Percentiles rank a stretch among this genome's conserved stretches.
Evolutionary conservation across 805 yeast species (phyloP).

Genomic region (Candida cerambycidarum): DNA sequence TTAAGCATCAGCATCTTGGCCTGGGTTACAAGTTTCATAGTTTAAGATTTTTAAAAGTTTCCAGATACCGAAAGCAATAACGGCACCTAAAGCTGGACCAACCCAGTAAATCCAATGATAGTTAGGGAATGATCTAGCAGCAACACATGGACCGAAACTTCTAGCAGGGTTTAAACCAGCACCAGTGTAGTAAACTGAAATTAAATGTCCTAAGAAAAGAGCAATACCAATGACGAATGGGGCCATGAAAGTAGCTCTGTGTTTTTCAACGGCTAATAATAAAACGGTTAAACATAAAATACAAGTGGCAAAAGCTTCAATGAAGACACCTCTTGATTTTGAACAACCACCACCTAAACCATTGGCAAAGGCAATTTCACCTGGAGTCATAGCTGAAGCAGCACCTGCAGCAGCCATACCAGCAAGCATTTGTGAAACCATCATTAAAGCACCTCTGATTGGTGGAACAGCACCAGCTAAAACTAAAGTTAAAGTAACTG

Average conservation of each 20-base stretch:
- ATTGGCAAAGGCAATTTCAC: constrained; percentile 68
- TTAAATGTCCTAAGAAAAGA: constrained; percentile 76
- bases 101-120: constrained; percentile 95
- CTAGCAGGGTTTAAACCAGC: constrained; percentile 94
- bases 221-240: constrained; percentile 84
- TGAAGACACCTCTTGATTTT: constrained; percentile 70
- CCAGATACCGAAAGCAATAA: constrained; percentile 68
- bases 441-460: constrained; percentile 63
- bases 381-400: constrained; percentile 83
- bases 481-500: constrained; percentile 74
- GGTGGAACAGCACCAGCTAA: constrained; percentile 74
- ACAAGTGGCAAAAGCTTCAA: constrained; percentile 80
- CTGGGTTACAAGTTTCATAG: constrained; percentile 62
- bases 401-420: constrained; percentile 95
- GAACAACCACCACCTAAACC: constrained; percentile 71
- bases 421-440: constrained; percentile 69
- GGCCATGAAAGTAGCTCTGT: constrained; percentile 71
- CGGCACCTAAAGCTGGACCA: constrained; percentile 76
- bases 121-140: constrained; percentile 67
- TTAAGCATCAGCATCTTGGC: constrained; percentile 59
- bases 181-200: constrained; percentile 81
- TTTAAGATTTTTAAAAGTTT: constrained; percentile 61
- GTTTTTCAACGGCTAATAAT: constrained; percentile 82
- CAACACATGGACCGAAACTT: constrained; percentile 80
- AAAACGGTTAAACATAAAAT: constrained; percentile 73